Percentiles rank a stretch among this genome's conserved stretches.
Evolutionary conservation across 441 rosid genomes (phyloP).

Genomic region (Sinapis alba): DNA sequence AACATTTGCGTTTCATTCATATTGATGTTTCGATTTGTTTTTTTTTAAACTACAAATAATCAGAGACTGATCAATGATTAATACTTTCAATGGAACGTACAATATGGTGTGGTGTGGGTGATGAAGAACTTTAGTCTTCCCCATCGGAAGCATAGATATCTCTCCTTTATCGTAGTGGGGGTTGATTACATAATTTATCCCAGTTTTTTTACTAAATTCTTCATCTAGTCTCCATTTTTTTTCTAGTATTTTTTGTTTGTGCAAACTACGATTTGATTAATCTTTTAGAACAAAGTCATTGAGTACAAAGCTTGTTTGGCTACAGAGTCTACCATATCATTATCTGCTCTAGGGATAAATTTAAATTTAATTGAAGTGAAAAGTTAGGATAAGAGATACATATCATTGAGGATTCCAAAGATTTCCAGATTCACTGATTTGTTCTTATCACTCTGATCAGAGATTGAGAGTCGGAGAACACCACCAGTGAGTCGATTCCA

Average conservation of each 20-base stretch:
- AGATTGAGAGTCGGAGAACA: background rate
- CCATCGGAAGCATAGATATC: background rate
- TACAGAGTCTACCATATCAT: background rate
- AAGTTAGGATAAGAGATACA: background rate
- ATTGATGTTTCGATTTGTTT: no score
- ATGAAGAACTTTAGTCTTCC: background rate
- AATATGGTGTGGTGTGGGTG: background rate
- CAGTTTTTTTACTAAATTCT: background rate
- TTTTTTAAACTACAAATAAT: background rate
- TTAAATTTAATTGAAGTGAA: background rate
- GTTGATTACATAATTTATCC: background rate
- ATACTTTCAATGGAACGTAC: slow-evolving; percentile 10
- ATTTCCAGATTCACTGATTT: background rate
- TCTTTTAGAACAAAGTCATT: no score
- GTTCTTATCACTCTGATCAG: background rate
- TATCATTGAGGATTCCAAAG: background rate
- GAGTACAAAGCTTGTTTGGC: background rate
- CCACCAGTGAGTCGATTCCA: background rate
- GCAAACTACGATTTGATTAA: no score
- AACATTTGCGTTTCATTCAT: no score
- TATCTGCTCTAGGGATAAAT: background rate
- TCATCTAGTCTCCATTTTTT: background rate
- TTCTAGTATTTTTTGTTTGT: no score
- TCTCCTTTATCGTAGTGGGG: background rate
- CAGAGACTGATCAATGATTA: slow-evolving; percentile 1